These are phyloP conservation scores for Apostasia ramifera DNA, from an alignment of 106 monocot species.

Conservation along the genomic window DNA sequence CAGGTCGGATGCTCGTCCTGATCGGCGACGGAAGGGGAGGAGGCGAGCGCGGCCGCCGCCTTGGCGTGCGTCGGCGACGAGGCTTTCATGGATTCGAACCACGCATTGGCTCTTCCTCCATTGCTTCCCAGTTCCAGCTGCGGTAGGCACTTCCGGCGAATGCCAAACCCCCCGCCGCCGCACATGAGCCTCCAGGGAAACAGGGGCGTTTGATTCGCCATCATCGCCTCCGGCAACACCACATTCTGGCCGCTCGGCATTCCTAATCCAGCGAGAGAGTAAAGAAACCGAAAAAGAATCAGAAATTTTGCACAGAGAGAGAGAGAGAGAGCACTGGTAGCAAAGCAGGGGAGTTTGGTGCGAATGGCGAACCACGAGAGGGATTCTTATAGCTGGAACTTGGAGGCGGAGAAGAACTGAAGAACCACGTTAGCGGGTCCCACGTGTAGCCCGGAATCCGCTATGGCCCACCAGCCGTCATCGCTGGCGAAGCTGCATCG, in stretches of 20 bases:
- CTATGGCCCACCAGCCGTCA: too few relatives aligned
- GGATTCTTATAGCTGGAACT: slow-evolving; percentile 2
- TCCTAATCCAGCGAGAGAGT: too few relatives aligned
- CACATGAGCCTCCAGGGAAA: slow-evolving; percentile 11
- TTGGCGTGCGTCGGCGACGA: slow-evolving; percentile 48
- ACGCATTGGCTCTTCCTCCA: slow-evolving; percentile 17
- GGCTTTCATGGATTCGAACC: slow-evolving; percentile 53
- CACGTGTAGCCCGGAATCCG: not conserved
- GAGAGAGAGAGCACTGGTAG: not conserved
- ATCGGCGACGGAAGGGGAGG: slow-evolving; percentile 10
- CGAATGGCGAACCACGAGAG: not conserved
- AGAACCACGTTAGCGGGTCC: not conserved
- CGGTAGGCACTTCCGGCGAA: slow-evolving; percentile 5
- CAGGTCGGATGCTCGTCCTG: slow-evolving; percentile 1
- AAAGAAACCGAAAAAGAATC: too few relatives aligned
- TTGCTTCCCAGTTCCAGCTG: slow-evolving; percentile 14
- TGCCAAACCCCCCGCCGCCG: not conserved
- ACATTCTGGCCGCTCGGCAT: slow-evolving; percentile 65
- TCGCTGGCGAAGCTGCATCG: too few relatives aligned
- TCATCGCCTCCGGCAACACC: slow-evolving; percentile 19
- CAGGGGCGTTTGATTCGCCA: slow-evolving; percentile 3
- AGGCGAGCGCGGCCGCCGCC: too few relatives aligned
- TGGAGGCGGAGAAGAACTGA: not conserved
- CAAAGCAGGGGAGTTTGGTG: too few relatives aligned
- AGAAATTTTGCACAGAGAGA: not conserved